Base-by-base conservation (phyloP, 148 eudicot genomes). In the Talinum fruticosum region DNA sequence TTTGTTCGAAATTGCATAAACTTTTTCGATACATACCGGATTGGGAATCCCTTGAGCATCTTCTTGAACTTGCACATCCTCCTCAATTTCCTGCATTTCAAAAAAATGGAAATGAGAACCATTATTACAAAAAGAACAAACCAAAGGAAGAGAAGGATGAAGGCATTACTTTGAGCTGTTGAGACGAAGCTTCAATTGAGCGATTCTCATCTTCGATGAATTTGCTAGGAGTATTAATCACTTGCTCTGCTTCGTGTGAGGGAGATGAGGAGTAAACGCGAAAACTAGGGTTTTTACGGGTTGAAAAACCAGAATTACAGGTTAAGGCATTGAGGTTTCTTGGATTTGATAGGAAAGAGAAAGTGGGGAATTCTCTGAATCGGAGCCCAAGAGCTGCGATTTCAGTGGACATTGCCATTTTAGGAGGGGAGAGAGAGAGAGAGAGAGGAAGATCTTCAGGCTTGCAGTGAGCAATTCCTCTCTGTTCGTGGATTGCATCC, bases 51-150 rank as follows among this genome's bases (percentile, higher is more conserved):
- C 97, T 75, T 77, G 74, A 18, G 79, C 44, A 76, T 84, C 95
- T 85, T 93, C 97, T 23, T 91, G 84, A 81, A 80, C 84, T 82
- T 84, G 81, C 72, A 96, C 95, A 0, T 97, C 97, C 64, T 80
- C 83, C 76, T 93, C 95, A 66, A 96, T 95, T 33, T 89, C 95
- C 99, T 96, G 89, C 75, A 77, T 49, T 21, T 6, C 2, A 5
- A 24, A 59, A 59, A 24, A 59, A 5, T 0, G 2, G 4, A 36
- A 79, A 67, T 47, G 12, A 51, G 0, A 28, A 38, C 53, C 21
- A 24, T 36, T 26, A 71, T 59, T 1, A 59, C 28, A 37, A 16
- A 23, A 6, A 2, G 28, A 68, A 65, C 2, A 26, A 54, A 13
- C 15, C 13, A 26, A 35, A 59, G 30, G 34, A 3, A 13, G 38